Conservation (phyloP, 768 basidiomycete genomes). For the Trametes sanguinea region DNA sequence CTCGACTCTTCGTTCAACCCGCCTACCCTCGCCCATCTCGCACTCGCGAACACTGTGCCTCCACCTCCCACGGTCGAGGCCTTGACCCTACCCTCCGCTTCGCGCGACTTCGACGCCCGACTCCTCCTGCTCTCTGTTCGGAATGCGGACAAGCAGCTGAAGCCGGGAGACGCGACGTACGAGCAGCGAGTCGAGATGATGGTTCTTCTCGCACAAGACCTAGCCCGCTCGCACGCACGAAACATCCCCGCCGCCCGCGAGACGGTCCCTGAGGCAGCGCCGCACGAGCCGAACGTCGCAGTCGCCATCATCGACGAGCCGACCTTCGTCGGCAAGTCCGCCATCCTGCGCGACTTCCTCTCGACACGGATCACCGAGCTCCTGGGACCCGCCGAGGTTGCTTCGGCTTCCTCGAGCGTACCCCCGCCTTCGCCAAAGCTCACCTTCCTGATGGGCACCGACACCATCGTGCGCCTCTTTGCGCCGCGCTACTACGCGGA, state of each 20-base stretch:
- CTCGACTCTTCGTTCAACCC: constrained; percentile 95
- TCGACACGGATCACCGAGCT: constrained; percentile 35
- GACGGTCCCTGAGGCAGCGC: background rate
- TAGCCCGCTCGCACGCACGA: constrained; percentile 25
- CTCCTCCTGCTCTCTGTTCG: constrained; percentile 81
- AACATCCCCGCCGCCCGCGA: background rate
- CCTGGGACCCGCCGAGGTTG: background rate
- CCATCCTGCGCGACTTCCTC: constrained; percentile 55
- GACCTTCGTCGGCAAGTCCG: constrained; percentile 84
- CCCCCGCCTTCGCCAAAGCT: constrained; percentile 41
- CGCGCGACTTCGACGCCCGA: constrained; percentile 64
- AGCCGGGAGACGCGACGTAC: constrained; percentile 70
- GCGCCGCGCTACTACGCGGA: constrained; percentile 71
- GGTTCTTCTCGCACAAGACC: constrained; percentile 58
- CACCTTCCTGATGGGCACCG: constrained; percentile 77
- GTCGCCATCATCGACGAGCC: constrained; percentile 86
- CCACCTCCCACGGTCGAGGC: constrained; percentile 25
- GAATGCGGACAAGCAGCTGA: constrained; percentile 82
- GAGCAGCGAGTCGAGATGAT: constrained; percentile 90
- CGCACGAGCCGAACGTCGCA: constrained; percentile 52
- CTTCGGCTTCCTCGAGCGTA: background rate
- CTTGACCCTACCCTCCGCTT: constrained; percentile 11
- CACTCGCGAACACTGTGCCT: constrained; percentile 56
- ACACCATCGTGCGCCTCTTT: constrained; percentile 83
- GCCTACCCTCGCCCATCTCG: constrained; percentile 82